Percentiles rank a stretch among this genome's conserved stretches.
These are phyloP conservation scores for Flagelloscypha sp. DNA, from an alignment of 768 basidiomycete genomes.

Conservation along the genomic window DNA sequence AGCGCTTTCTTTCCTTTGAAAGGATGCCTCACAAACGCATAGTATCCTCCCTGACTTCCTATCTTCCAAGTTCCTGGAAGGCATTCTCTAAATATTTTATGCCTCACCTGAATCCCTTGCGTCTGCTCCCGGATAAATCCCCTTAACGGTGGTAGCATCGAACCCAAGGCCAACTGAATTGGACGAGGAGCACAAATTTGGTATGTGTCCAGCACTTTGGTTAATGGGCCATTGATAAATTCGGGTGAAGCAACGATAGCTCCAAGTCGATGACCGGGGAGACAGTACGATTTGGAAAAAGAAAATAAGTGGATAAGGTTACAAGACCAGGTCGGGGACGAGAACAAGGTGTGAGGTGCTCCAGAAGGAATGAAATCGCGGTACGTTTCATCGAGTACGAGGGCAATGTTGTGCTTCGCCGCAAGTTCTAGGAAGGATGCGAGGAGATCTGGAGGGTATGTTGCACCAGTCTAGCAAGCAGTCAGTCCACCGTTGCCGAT, in stretches of 20 bases:
- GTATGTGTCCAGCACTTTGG: slow-evolving; percentile 65
- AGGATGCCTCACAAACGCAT: slow-evolving; percentile 68
- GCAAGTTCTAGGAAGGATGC: slow-evolving; percentile 55
- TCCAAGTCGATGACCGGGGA: slow-evolving; percentile 81
- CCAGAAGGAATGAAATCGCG: slow-evolving; percentile 58
- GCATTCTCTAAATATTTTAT: slow-evolving; percentile 41
- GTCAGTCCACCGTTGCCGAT: not conserved
- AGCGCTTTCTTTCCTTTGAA: slow-evolving; percentile 38
- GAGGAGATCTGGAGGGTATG: slow-evolving; percentile 51
- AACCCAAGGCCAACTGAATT: slow-evolving; percentile 57
- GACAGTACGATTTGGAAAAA: slow-evolving; percentile 72
- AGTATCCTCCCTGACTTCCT: slow-evolving; percentile 65
- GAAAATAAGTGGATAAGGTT: slow-evolving; percentile 67
- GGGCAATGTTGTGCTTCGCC: slow-evolving; percentile 40
- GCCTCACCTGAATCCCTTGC: slow-evolving; percentile 40
- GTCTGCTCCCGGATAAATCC: slow-evolving; percentile 45
- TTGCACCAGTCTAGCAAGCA: slow-evolving; percentile 51
- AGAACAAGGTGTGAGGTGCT: slow-evolving; percentile 54
- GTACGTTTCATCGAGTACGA: slow-evolving; percentile 86
- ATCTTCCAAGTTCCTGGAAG: slow-evolving; percentile 54
- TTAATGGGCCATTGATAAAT: slow-evolving; percentile 39
- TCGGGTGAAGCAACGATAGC: slow-evolving; percentile 53
- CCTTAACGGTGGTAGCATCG: slow-evolving; percentile 45
- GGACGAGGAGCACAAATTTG: slow-evolving; percentile 76
- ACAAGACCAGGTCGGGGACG: slow-evolving; percentile 40